Base-by-base conservation (phyloP, 169 alveolate genomes). In the Cyclospora cayetanensis region DNA sequence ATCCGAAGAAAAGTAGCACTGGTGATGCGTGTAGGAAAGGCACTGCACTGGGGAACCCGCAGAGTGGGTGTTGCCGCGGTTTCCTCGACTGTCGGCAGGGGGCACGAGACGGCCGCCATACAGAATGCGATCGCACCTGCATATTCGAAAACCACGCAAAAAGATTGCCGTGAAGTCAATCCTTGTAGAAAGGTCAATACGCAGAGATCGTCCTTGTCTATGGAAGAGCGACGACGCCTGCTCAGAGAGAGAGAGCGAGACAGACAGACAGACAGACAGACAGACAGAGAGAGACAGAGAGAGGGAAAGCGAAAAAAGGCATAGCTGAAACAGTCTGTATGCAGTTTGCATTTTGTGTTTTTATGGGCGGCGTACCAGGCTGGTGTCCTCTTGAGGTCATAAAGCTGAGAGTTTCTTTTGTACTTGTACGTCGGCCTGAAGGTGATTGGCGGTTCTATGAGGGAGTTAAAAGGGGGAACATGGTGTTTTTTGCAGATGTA, bases 391-490 rank as follows among this genome's bases (percentile, higher is more conserved):
- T 82, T 68, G 35, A 29, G 31, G 43, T 90, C 93, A 41, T 60
- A 90, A 27, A 27, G 50, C 11, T 74, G 25, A 11, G 91, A 43
- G 65, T 39, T 27, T 22, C 35, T 22, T 29, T 42, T 72, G 87
- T 80, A 90, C 46, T 90, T 90, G 77, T 90, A 90, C 37, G 93
- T 90, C 22, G 93, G 93, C 22, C 42, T 42, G 85, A 90, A 90
- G 53, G 27, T 1, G 85, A 90, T 34, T 27, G 90, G 79, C 25
- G 91, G 80, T 43, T 90, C 93, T 39, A 20, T 34, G 39, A 86
- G 60, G 37, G n/a, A 46, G 55, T 0, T 1, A 42, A 86, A 86
- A 25, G 91, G 91, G n/a, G 91, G 68, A 15, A 84, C 50, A 12
- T 20, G n/a, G 27, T 84, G 91, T 2, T 72, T 35, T 63, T 65